Percentiles rank a stretch among this genome's conserved stretches.
phyloP scores from a whole-genome alignment of 768 basidiomycete genomes.

The Rossbeevera mucosa region DNA sequence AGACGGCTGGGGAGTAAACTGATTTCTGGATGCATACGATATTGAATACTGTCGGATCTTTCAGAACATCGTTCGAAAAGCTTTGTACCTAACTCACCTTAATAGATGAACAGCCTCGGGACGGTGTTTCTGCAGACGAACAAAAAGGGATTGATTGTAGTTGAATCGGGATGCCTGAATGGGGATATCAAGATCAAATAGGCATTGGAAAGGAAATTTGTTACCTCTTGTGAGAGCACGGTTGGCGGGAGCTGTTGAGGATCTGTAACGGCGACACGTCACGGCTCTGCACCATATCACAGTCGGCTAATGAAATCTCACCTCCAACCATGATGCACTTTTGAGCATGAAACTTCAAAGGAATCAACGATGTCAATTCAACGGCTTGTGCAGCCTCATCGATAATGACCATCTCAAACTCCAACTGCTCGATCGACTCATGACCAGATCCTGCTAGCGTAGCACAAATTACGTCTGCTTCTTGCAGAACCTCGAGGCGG shows the following conservation, averaged over 20 bases:
- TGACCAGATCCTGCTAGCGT: slow-evolving; percentile 94
- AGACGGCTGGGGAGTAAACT: slow-evolving; percentile 81
- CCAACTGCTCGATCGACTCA: slow-evolving; percentile 72
- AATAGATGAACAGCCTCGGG: slow-evolving; percentile 87
- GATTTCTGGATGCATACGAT: slow-evolving; percentile 98
- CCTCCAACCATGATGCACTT: slow-evolving; percentile 93
- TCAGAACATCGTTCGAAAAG: background rate
- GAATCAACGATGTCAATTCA: slow-evolving; percentile 92
- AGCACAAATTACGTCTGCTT: slow-evolving; percentile 91
- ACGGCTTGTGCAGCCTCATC: slow-evolving; percentile 98
- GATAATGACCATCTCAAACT: slow-evolving; percentile 95
- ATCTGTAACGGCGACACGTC: slow-evolving; percentile 37
- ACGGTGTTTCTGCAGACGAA: slow-evolving; percentile 75
- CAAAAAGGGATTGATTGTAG: slow-evolving; percentile 92
- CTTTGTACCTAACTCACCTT: slow-evolving; percentile 48
- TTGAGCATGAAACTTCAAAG: slow-evolving; percentile 79
- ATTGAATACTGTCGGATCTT: slow-evolving; percentile 73
- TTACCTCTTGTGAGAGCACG: slow-evolving; percentile 60
- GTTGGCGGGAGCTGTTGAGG: slow-evolving; percentile 97
- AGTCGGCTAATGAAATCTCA: slow-evolving; percentile 21
- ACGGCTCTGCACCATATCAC: background rate
- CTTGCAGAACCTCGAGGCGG: slow-evolving; percentile 69
- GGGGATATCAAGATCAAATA: slow-evolving; percentile 6
- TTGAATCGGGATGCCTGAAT: slow-evolving; percentile 58
- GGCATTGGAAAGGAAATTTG: slow-evolving; percentile 21